Evolutionary conservation across 2,329 filamentous ascomycete genomes (phyloP), one percentile per base, ranked within the genome.

Genomic region (Aspergillus quadricinctus): DNA sequence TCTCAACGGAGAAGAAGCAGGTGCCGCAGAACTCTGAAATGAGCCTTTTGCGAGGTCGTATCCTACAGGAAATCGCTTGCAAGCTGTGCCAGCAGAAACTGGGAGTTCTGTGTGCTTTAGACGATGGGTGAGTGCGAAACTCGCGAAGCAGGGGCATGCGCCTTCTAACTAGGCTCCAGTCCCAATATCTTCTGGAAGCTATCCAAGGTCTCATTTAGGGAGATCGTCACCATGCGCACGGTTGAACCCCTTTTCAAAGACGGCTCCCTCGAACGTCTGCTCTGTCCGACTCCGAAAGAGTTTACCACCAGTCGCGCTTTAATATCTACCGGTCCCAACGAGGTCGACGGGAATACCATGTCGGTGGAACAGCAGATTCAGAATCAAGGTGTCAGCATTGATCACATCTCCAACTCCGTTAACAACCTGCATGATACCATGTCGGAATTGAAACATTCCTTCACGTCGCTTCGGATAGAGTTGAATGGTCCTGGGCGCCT

Each of bases 171-270:
- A n/a, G 11, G 19, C 25, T 6, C 28, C 48, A 75, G 72, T 14
- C 65, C 67, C 14, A 74, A 71, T 52, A 64, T 75, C n/a, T 67
- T 75, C 21, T 75, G 72, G 72, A 75, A 73, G 55, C 60, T 75
- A 52, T 66, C 70, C 5, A 74, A 74, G 50, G 66, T 75, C 2
- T 67, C 72, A 0, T 74, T 74, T 51, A 63, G 72, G 50, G 72
- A 74, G 41, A 72, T 75, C 7, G 69, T 75, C 21, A 72, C 72
- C 2, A 75, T 75, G 72, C 66, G 66, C 53, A 73, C 72, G 3
- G 68, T 71, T 0, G 66, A 74, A 23, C 71, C 72, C 6, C 48
- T 67, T 3, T 74, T 70, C 53, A 70, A 67, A 48, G 69, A 73
- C 8, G 69, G 64, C n/a, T 57, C 67, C 3, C 61, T 74, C 50